Evolutionary conservation across 345 rosid species (phyloP), one percentile per base, ranked within the genome.

Genomic region (Arabis hirsuta): DNA sequence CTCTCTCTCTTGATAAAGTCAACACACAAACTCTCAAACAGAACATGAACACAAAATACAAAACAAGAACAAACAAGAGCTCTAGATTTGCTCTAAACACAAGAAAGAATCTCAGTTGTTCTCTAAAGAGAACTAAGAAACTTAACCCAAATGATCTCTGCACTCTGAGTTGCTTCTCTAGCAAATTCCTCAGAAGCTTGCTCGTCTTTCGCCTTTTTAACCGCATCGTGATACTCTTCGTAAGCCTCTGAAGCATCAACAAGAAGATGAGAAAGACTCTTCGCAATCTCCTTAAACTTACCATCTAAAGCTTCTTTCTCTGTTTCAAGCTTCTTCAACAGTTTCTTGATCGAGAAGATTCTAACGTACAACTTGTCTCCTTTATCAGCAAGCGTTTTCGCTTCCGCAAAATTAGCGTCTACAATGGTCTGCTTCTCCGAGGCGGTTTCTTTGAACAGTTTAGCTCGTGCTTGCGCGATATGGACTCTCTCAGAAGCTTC

Each of bases 71-170:
- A 41, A 44, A 43, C 41, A 52, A 52, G 62, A 67, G 50, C 20
- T 60, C 78, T 4, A 67, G 12, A 24, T 68, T 66, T 14, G 62
- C 73, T 51, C 41, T 67, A 13, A 74, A 8, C 50, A 52, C 55
- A 60, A 24, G 2, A 43, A 50, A 66, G 46, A 66, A 58, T 57
- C 73, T 73, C 41, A 73, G 10, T 9, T 66, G 47, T 22, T 67
- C 79, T 61, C 52, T 62, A 75, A 67, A 75, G 79, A 67, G 64
- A 61, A 67, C 47, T 45, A 75, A 75, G 74, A 75, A 75, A 75
- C 63, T 67, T 67, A 60, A 50, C 43, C 79, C 79, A 75, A 3
- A 75, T 68, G 24, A 61, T 55, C 69, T 75, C 26, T 53, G 79
- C 79, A 67, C 69, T 75, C 29, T 68, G 11, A 0, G 45, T 68